These are phyloP conservation scores for Pholiota adiposa DNA, from an alignment of 1,284 basidiomycete genomes.

Conservation along the genomic window DNA sequence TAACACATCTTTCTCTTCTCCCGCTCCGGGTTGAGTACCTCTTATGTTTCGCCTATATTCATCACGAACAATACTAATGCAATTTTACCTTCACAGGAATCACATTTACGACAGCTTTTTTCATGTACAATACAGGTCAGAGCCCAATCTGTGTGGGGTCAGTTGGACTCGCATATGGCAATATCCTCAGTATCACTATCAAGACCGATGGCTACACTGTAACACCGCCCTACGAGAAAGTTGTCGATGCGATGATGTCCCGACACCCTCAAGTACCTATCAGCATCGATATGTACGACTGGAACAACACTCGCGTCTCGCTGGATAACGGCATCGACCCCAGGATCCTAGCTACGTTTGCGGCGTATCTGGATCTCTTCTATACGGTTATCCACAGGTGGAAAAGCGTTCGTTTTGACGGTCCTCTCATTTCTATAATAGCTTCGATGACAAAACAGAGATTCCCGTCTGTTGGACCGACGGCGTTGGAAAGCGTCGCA, in stretches of 20 bases:
- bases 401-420: conserved; percentile 4
- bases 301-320: background rate
- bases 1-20: background rate
- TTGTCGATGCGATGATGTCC: background rate
- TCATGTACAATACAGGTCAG: background rate
- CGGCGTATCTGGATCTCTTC: conserved; percentile 3
- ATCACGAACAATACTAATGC: background rate
- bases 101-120: background rate
- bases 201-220: conserved; percentile 6
- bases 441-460: background rate
- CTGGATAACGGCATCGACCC: background rate
- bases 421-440: background rate
- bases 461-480: background rate
- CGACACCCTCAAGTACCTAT: conserved; percentile 4
- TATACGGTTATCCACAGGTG: conserved; percentile 3
- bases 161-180: background rate
- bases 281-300: conserved; percentile 8
- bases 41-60: background rate
- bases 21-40: background rate
- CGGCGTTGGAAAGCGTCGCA: background rate
- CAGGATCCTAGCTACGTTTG: background rate
- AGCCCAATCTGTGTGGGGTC: background rate
- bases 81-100: background rate
- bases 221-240: conserved; percentile 1
- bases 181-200: conserved; percentile 7